Percentiles rank a stretch among this genome's conserved stretches.
Conservation (phyloP, 352 stramenopile species). For the Phytophthora podocarpi region DNA sequence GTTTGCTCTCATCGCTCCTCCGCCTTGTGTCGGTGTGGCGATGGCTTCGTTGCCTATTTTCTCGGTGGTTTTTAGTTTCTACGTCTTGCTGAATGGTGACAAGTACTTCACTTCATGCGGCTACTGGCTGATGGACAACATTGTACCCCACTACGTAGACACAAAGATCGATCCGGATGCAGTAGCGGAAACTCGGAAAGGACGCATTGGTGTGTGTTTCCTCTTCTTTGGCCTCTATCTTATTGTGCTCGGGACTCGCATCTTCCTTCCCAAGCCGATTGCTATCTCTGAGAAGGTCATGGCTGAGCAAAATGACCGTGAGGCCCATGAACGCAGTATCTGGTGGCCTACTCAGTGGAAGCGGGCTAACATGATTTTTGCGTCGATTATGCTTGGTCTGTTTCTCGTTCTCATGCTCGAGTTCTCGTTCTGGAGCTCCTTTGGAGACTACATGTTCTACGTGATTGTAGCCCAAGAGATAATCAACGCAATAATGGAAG, state of each 20-base stretch:
- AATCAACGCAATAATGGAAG: slow-evolving; percentile 86
- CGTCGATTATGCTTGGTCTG: slow-evolving; percentile 91
- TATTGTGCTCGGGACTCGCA: slow-evolving; percentile 78
- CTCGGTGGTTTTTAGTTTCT: slow-evolving; percentile 66
- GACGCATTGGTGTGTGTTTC: slow-evolving; percentile 94
- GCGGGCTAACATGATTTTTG: slow-evolving; percentile 94
- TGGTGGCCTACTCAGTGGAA: slow-evolving; percentile 96
- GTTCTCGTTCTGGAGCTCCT: slow-evolving; percentile 96
- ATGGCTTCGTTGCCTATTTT: slow-evolving; percentile 90
- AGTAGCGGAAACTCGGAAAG: slow-evolving; percentile 66
- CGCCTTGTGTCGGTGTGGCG: slow-evolving; percentile 88
- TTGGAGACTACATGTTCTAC: slow-evolving; percentile 96
- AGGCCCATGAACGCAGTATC: slow-evolving; percentile 67
- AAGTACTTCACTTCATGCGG: slow-evolving; percentile 45
- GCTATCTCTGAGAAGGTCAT: slow-evolving; percentile 91
- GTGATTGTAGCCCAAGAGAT: slow-evolving; percentile 95
- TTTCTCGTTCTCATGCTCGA: slow-evolving; percentile 96
- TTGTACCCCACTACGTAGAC: slow-evolving; percentile 89
- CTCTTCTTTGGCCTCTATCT: slow-evolving; percentile 90
- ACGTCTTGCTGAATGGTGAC: slow-evolving; percentile 70
- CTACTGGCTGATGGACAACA: slow-evolving; percentile 84
- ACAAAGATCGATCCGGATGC: slow-evolving; percentile 81
- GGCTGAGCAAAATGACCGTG: slow-evolving; percentile 78
- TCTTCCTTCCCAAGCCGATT: slow-evolving; percentile 93
- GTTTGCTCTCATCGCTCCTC: slow-evolving; percentile 91